These are phyloP conservation scores for Colletotrichum eremochloae DNA, from an alignment of 2,329 filamentous ascomycete species.

Conservation along the genomic window DNA sequence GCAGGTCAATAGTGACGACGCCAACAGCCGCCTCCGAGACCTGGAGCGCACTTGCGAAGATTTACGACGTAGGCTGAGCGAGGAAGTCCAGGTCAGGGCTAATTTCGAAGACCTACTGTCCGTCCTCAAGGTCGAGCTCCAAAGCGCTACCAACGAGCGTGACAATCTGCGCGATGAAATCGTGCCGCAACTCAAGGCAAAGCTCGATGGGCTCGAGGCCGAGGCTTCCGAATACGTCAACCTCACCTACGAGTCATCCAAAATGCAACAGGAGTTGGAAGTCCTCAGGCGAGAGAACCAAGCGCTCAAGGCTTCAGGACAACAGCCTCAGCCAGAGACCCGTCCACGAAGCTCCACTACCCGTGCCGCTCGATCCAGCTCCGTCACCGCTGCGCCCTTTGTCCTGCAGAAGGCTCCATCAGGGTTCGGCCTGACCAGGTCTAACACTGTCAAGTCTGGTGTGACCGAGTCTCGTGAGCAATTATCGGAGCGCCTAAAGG, in stretches of 20 bases:
- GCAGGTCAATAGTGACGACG: slow-evolving; percentile 69
- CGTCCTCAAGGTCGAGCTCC: slow-evolving; percentile 85
- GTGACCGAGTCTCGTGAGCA: slow-evolving; percentile 72
- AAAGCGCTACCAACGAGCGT: slow-evolving; percentile 86
- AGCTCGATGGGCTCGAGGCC: slow-evolving; percentile 82
- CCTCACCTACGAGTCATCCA: slow-evolving; percentile 82
- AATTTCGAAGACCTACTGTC: slow-evolving; percentile 94
- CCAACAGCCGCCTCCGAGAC: slow-evolving; percentile 76
- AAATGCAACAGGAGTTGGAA: slow-evolving; percentile 89
- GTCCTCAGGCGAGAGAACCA: slow-evolving; percentile 76
- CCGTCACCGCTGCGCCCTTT: slow-evolving; percentile 67
- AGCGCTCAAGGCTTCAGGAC: slow-evolving; percentile 63
- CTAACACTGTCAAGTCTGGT: slow-evolving; percentile 65
- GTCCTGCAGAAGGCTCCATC: slow-evolving; percentile 54
- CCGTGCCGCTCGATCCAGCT: slow-evolving; percentile 73
- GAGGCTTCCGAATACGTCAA: slow-evolving; percentile 80
- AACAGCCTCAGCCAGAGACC: slow-evolving; percentile 28
- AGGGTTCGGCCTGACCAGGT: slow-evolving; percentile 67
- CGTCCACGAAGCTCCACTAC: slow-evolving; percentile 47
- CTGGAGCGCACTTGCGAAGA: slow-evolving; percentile 87
- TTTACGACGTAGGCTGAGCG: slow-evolving; percentile 81
- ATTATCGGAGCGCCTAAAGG: slow-evolving; percentile 85
- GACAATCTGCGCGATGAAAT: slow-evolving; percentile 93
- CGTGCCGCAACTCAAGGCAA: slow-evolving; percentile 81
- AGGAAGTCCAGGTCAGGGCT: slow-evolving; percentile 89